Percentiles rank a stretch among this genome's conserved stretches.
Conservation (phyloP, 257 asterid genomes). For the Forsythia suspensa region DNA sequence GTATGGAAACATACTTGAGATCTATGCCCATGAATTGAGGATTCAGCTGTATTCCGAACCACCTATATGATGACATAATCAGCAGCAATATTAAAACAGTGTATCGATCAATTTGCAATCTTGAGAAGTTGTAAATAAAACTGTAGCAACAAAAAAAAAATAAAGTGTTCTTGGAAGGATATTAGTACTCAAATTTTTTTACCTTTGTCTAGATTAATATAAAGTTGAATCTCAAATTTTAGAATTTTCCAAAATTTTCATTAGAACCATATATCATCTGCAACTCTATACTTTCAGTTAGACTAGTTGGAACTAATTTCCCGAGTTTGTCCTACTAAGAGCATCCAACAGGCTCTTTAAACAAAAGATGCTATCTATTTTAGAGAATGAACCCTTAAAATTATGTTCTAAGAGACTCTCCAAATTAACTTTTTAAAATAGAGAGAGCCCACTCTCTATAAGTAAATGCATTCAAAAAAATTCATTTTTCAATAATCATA, state of each 20-base stretch:
- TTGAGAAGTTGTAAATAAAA: constrained; percentile 8
- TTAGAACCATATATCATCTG: constrained; percentile 6
- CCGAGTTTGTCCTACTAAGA: background rate
- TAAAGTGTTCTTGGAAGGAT: background rate
- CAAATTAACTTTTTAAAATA: too few relatives aligned
- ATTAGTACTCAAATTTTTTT: background rate
- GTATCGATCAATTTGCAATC: constrained; percentile 6
- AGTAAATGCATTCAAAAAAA: too few relatives aligned
- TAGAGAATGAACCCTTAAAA: too few relatives aligned
- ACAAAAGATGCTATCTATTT: too few relatives aligned
- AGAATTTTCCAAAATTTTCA: constrained; percentile 15
- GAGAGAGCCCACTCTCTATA: too few relatives aligned
- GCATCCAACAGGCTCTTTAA: too few relatives aligned
- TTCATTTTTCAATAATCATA: too few relatives aligned
- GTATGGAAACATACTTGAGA: constrained; percentile 74
- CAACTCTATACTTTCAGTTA: constrained; percentile 9
- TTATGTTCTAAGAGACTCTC: too few relatives aligned
- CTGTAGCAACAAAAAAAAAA: background rate
- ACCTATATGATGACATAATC: constrained; percentile 51
- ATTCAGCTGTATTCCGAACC: constrained; percentile 96
- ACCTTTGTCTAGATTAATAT: background rate
- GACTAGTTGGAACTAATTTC: background rate
- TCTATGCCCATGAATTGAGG: constrained; percentile 92
- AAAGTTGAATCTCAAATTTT: background rate
- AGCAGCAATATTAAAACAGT: constrained; percentile 27